Evolutionary conservation across 2,329 filamentous ascomycete species (phyloP), one percentile per base, ranked within the genome.

Genomic region (Colletotrichum sp.): DNA sequence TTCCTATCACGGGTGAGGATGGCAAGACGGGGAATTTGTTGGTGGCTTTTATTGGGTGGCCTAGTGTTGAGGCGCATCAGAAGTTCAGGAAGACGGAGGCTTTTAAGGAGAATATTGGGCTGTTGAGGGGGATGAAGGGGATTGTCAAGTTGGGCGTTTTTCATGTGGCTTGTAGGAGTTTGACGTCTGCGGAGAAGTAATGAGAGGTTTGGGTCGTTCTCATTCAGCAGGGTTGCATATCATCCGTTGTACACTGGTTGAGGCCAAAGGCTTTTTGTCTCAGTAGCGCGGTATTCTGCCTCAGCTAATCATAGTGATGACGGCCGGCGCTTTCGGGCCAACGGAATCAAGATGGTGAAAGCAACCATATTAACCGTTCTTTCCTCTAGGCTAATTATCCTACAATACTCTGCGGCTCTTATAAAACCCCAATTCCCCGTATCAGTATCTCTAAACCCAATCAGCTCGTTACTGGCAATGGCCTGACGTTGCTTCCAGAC

Each of bases 41-140:
- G 2, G 66, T 76, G 1, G 79, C 77, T 0, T 78, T 85, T 4
- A 80, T 87, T 15, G 84, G 83, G 1, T 87, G 85, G 85, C 78
- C 82, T 0, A 85, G 83, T 38, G 85, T 65, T 2, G 83, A 86
- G 48, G 82, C 82, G 32, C 85, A 87, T 62, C 73, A 79, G 72
- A 79, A 79, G 66, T 87, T 83, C 73, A 78, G 83, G 3, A 82
- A 84, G 36, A 84, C 81, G 8, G 73, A 82, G 10, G 75, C 77
- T 0, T 86, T 86, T 52, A 83, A 84, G 76, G 79, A 84, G 9
- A 80, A 80, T n/a, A 79, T 85, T 28, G 71, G 76, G 0, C 5
- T 82, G 21, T 9, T 83, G 21, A 74, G 79, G 52, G 38, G 6
- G 9, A 61, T 61, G 52, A n/a, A 71, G 62, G 52, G 43, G 2